phyloP scores from a whole-genome alignment of 495 filamentous ascomycete genomes.

The Aspergillus ostianus region DNA sequence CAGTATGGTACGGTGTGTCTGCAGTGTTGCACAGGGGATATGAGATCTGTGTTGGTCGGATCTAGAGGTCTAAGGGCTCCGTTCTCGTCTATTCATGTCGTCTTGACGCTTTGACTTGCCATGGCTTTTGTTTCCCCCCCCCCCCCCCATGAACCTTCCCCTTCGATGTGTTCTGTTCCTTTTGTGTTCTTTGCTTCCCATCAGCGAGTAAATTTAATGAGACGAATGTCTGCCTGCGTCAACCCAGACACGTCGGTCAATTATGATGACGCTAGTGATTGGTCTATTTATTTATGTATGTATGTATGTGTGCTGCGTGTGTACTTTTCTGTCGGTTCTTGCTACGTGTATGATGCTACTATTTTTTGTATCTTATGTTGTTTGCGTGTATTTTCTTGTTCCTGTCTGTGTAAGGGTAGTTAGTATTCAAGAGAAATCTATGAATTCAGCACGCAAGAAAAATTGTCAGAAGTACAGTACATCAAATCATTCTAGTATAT shows the following conservation, averaged over 20 bases:
- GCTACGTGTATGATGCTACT: neutral
- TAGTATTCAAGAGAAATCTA: neutral
- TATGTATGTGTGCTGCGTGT: neutral
- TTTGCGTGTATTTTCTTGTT: too few species aligned
- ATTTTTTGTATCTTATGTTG: too few species aligned
- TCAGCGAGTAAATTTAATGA: neutral
- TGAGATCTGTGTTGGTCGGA: neutral
- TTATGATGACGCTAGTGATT: neutral
- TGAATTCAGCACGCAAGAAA: neutral
- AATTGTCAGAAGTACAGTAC: neutral
- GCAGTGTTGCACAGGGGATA: neutral
- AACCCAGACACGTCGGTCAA: neutral
- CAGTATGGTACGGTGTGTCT: neutral
- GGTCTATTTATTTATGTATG: neutral
- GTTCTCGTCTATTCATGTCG: neutral
- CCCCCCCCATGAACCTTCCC: too few species aligned
- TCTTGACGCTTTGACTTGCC: neutral
- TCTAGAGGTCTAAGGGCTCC: neutral
- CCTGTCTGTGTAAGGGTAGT: too few species aligned
- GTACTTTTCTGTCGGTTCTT: neutral
- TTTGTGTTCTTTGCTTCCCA: neutral
- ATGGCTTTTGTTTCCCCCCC: too few species aligned
- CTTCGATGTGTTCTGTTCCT: neutral
- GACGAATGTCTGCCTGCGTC: neutral
- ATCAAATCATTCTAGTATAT: slow-evolving; percentile 9